These are phyloP conservation scores for Actinomortierella wolfii DNA, from an alignment of 371 early-diverging fungal species.

Conservation along the genomic window DNA sequence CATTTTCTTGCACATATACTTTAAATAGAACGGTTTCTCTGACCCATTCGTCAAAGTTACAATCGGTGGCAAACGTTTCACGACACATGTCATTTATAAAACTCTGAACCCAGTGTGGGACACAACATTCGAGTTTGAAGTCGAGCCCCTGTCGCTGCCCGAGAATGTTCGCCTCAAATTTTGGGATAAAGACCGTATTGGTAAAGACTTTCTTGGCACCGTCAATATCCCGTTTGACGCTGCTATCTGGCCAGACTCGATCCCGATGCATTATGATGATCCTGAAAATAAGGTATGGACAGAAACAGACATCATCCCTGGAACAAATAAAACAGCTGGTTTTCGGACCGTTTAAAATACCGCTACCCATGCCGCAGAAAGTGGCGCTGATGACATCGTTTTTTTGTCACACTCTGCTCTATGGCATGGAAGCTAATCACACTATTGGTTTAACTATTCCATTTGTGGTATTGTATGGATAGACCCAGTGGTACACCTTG, in stretches of 20 bases:
- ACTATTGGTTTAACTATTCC: no score
- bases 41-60: slow-evolving; percentile 65
- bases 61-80: slow-evolving; percentile 67
- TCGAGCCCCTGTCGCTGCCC: slow-evolving; percentile 53
- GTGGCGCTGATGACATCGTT: no score
- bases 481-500: no score
- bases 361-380: no score
- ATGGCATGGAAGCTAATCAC: no score
- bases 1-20: slow-evolving; percentile 10
- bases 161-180: slow-evolving; percentile 54
- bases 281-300: slow-evolving; percentile 48
- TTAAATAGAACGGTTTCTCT: slow-evolving; percentile 62
- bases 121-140: slow-evolving; percentile 65
- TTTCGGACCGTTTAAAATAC: no score
- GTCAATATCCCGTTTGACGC: slow-evolving; percentile 31
- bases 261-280: slow-evolving; percentile 53
- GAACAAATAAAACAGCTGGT: no score
- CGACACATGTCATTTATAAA: slow-evolving; percentile 69
- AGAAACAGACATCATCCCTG: no score
- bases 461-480: no score
- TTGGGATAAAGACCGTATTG: slow-evolving; percentile 69
- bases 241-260: slow-evolving; percentile 32
- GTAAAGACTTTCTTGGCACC: slow-evolving; percentile 42
- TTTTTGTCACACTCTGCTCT: no score
- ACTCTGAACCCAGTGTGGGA: slow-evolving; percentile 82